A percentile compares a stretch with the other conserved stretches of the same genome.
These are phyloP conservation scores for Trichaptum fuscoviolaceum DNA, from an alignment of 768 basidiomycete species.

Conservation along the genomic window DNA sequence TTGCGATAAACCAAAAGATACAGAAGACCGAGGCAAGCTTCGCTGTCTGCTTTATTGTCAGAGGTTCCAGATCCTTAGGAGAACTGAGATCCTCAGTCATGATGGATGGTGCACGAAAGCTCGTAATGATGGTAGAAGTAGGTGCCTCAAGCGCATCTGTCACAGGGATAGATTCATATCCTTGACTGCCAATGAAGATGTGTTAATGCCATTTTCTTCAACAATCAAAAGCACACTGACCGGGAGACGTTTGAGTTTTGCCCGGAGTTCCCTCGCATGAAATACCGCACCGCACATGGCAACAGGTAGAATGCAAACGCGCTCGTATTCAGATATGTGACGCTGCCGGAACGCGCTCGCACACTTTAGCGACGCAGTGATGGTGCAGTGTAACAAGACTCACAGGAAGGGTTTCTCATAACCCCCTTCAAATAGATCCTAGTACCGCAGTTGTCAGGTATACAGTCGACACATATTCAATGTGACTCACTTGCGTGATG, in stretches of 20 bases:
- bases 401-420: conserved; percentile 90
- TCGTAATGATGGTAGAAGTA: not conserved
- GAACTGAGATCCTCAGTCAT: not conserved
- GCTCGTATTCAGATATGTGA: conserved; percentile 89
- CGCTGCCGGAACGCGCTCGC: conserved; percentile 33
- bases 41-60: conserved; percentile 69
- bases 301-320: conserved; percentile 82
- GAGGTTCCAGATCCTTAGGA: conserved; percentile 26
- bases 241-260: not conserved
- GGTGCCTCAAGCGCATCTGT: not conserved
- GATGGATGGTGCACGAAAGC: not conserved
- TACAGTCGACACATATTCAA: conserved; percentile 9
- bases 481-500: conserved; percentile 61
- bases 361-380: conserved; percentile 9
- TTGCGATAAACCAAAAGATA: conserved; percentile 90
- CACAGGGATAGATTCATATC: conserved; percentile 6
- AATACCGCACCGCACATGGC: conserved; percentile 43
- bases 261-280: conserved; percentile 14
- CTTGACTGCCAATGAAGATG: conserved; percentile 3
- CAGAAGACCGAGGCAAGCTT: conserved; percentile 76
- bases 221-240: not conserved
- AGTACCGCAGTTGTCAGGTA: conserved; percentile 7
- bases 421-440: conserved; percentile 53
- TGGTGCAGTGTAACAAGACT: conserved; percentile 20
- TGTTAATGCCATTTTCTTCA: not conserved